Evolutionary conservation across 2,329 filamentous ascomycete species (phyloP).

Genomic region (Verticillium dahliae): DNA sequence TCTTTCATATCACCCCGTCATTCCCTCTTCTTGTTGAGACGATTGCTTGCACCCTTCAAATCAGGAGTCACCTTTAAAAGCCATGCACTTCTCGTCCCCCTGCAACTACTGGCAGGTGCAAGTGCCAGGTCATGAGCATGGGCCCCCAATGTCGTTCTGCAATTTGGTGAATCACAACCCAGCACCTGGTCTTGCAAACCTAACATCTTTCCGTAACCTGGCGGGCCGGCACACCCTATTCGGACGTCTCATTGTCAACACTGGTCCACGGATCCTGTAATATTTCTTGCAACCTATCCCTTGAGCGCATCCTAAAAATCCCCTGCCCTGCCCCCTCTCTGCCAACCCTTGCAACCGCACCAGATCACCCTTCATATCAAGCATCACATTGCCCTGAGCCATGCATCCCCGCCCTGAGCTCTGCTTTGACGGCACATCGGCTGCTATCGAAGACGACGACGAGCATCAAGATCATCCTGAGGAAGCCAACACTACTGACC

Average conservation of each 20-base stretch:
- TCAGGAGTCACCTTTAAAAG: too few species aligned
- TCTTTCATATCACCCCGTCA: background rate
- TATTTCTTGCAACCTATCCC: too few species aligned
- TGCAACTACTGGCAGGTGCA: background rate
- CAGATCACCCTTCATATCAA: background rate
- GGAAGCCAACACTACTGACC: background rate
- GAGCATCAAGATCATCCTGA: background rate
- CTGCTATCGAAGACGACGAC: background rate
- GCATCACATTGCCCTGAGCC: background rate
- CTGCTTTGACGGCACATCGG: slow-evolving; percentile 5
- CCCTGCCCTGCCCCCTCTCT: background rate
- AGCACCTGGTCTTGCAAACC: background rate
- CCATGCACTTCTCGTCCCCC: background rate
- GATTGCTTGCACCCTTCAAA: background rate
- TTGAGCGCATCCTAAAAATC: too few species aligned
- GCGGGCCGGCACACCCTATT: background rate
- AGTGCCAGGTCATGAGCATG: background rate
- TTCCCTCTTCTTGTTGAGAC: background rate
- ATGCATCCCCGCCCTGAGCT: slow-evolving; percentile 9
- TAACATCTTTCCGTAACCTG: background rate
- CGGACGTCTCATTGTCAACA: background rate
- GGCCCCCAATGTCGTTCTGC: background rate
- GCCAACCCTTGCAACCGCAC: background rate
- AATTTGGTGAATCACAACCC: background rate
- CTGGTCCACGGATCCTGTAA: background rate